Evolutionary conservation across 306 rosid genomes (phyloP).

Genomic region (Gynostemma pentaphyllum): DNA sequence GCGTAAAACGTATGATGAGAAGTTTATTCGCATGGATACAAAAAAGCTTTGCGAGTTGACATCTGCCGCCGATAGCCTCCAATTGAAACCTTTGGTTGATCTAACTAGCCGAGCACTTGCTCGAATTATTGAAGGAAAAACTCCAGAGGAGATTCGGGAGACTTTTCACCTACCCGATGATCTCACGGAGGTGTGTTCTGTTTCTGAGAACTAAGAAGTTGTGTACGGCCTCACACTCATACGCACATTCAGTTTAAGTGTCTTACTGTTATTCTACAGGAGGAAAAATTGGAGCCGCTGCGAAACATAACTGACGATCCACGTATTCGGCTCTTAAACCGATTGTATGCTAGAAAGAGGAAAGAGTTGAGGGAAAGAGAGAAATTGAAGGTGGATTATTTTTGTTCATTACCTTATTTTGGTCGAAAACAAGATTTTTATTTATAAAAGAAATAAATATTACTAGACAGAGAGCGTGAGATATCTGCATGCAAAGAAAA

Average conservation of each 20-base stretch:
- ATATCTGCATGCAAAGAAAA: neutral
- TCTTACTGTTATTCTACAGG: slow-evolving; percentile 40
- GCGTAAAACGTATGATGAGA: slow-evolving; percentile 60
- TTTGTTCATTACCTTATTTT: slow-evolving; percentile 11
- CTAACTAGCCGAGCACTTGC: slow-evolving; percentile 89
- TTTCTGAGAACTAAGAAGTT: slow-evolving; percentile 8
- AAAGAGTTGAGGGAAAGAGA: slow-evolving; percentile 68
- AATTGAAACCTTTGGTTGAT: slow-evolving; percentile 82
- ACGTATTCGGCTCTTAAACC: slow-evolving; percentile 78
- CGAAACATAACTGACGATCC: slow-evolving; percentile 82
- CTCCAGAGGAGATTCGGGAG: slow-evolving; percentile 85
- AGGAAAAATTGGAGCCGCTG: slow-evolving; percentile 80
- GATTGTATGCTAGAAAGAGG: slow-evolving; percentile 81
- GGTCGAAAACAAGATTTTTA: neutral
- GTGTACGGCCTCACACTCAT: neutral
- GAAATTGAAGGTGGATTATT: slow-evolving; percentile 56
- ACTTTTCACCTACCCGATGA: slow-evolving; percentile 90
- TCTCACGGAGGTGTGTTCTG: slow-evolving; percentile 65
- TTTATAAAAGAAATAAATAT: neutral
- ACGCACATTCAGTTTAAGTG: slow-evolving; percentile 13
- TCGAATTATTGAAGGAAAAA: slow-evolving; percentile 83
- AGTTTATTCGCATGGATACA: slow-evolving; percentile 61
- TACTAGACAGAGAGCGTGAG: neutral
- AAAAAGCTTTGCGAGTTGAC: slow-evolving; percentile 80
- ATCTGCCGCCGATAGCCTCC: slow-evolving; percentile 86